phyloP scores from a whole-genome alignment of 305 asterid genomes.

The Plantago lanceolata region DNA sequence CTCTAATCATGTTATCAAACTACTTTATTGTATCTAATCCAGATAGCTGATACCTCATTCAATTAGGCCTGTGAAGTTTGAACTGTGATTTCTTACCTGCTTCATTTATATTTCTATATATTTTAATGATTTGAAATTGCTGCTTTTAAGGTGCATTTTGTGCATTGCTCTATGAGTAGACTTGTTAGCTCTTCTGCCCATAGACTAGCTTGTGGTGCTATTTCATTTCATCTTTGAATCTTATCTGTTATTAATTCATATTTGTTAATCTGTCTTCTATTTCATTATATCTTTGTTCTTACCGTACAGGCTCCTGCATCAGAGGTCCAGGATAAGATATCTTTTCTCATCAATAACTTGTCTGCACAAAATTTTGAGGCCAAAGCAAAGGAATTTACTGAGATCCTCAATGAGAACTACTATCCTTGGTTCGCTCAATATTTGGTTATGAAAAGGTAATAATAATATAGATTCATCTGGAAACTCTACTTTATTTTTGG shows the following conservation, averaged over 20 bases:
- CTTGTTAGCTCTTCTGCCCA: constrained; percentile 7
- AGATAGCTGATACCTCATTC: background rate
- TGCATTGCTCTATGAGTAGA: constrained; percentile 2
- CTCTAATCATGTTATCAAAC: too few species aligned
- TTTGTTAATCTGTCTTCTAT: constrained; percentile 12
- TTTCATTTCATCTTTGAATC: background rate
- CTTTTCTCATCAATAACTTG: constrained; percentile 80
- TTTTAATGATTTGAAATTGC: too few species aligned
- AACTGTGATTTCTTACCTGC: background rate
- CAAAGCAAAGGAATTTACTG: constrained; percentile 86
- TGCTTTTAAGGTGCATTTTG: background rate
- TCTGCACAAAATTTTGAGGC: constrained; percentile 77
- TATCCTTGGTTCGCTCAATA: constrained; percentile 99
- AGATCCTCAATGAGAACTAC: constrained; percentile 63
- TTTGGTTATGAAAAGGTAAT: constrained; percentile 95
- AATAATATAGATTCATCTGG: background rate
- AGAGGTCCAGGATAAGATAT: constrained; percentile 91
- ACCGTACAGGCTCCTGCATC: constrained; percentile 80
- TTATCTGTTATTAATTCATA: constrained; percentile 1
- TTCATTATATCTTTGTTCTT: constrained; percentile 14
- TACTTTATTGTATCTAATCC: background rate
- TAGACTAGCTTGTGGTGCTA: background rate
- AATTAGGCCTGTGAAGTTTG: background rate
- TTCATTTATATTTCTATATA: background rate
- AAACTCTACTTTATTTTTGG: too few species aligned